Base-by-base conservation (phyloP, 2,329 filamentous ascomycete genomes). In the Incumbomyces delicatus region DNA sequence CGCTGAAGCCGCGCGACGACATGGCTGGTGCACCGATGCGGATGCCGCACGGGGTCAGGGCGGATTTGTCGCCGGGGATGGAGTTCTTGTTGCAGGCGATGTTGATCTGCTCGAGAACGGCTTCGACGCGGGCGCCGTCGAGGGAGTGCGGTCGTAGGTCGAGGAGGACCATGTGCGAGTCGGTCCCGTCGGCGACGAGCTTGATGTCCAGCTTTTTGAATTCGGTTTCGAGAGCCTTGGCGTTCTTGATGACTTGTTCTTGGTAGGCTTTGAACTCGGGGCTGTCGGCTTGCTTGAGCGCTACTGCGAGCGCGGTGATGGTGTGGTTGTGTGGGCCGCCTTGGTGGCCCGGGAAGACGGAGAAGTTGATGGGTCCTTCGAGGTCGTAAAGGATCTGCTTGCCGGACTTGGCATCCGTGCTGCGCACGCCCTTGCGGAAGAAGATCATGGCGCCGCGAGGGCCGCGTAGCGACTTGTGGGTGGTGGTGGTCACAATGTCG, bases 51-150 rank as follows among this genome's bases (percentile, higher is more conserved):
- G 92, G 92, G 54, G 90, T 87, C 61, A 98, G 78, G 1, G 92
- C 92, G 1, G 88, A 95, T 63, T 83, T 87, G 69, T 98, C 92
- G 36, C 90, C 92, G 1, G 92, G 92, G 0, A 95, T 90, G 6
- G 92, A 95, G 72, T 98, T 98, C 77, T 98, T 98, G 76, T 98
- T 98, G 63, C 86, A 85, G n/a, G 92, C 92, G 44, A 96, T 90
- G 58, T 90, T 90, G 55, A 94, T 87, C 39, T 94, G 79, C 65
- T 95, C 89, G 18, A 95, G 77, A 13, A 95, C 81, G 39, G 87
- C 82, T 72, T 95, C 89, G 12, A 95, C 87, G 44, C 89, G 83
- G 18, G 92, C 92, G 61, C 92, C 92, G 61, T 98, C 92, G 14
- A 98, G 80, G 53, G 72, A 76, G 64, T 86, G 79, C 63, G 88